Evolutionary conservation across 306 rosid species (phyloP).

Genomic region (Inga leiocalycina): DNA sequence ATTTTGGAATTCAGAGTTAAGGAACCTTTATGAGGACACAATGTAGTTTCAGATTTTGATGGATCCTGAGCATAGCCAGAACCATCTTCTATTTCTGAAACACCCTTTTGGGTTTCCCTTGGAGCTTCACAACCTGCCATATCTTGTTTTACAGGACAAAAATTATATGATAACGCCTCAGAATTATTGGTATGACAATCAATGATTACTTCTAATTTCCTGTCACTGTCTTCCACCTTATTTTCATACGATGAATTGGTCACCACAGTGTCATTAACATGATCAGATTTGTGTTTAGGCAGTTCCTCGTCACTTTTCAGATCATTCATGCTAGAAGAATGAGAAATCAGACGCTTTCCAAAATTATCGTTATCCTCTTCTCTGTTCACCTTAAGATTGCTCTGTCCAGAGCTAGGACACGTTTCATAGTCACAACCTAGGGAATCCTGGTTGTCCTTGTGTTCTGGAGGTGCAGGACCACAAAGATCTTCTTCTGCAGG

Average conservation of each 20-base stretch:
- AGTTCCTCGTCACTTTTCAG: constrained; percentile 48
- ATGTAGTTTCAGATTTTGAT: constrained; percentile 51
- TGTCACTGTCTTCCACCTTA: constrained; percentile 48
- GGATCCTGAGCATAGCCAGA: constrained; percentile 55
- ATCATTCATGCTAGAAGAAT: constrained; percentile 52
- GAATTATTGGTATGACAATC: constrained; percentile 50
- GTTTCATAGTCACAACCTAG: constrained; percentile 48
- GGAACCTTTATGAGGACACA: constrained; percentile 52
- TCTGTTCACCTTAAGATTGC: constrained; percentile 48
- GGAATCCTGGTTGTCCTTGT: constrained; percentile 45
- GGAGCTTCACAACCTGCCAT: constrained; percentile 57
- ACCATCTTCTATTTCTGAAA: constrained; percentile 56
- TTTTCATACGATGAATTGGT: constrained; percentile 47
- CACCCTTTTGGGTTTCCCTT: constrained; percentile 41
- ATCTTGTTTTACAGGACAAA: constrained; percentile 55
- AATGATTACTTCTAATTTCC: constrained; percentile 47
- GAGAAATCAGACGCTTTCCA: constrained; percentile 48
- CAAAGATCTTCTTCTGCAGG: constrained; percentile 43
- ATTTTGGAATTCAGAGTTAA: constrained; percentile 51
- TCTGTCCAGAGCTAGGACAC: constrained; percentile 42
- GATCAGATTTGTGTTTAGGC: constrained; percentile 51
- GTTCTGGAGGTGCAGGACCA: constrained; percentile 46
- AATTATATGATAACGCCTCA: constrained; percentile 48
- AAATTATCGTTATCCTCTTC: constrained; percentile 53
- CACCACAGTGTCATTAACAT: constrained; percentile 45